Evolutionary conservation across 2,329 filamentous ascomycete genomes (phyloP).

Genomic region (Colletotrichum agaves): DNA sequence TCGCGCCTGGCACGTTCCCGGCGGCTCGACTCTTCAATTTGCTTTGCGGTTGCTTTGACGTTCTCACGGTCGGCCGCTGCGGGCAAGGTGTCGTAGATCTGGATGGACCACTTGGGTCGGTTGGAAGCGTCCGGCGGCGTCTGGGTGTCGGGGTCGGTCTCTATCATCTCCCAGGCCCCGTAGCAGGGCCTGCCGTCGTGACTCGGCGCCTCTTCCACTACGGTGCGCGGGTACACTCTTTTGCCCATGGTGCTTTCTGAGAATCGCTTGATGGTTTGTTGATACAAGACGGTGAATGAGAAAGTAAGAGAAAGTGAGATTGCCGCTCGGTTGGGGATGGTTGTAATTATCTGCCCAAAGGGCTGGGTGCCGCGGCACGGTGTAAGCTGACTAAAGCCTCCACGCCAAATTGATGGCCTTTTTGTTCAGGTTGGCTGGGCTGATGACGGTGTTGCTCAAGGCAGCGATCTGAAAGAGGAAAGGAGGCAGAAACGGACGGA

Average conservation of each 20-base stretch:
- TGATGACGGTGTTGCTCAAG: no score
- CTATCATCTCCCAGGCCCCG: slow-evolving; percentile 1
- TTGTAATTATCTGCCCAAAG: no score
- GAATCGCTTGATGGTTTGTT: no score
- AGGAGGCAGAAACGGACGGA: no score
- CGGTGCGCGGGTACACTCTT: not conserved
- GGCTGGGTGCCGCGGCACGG: no score
- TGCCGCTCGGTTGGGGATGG: no score
- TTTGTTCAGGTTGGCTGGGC: no score
- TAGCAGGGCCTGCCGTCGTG: slow-evolving; percentile 9
- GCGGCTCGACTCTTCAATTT: not conserved
- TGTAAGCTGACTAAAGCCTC: no score
- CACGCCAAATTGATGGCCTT: no score
- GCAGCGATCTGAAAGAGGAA: no score
- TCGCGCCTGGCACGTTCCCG: not conserved
- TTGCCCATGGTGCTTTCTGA: not conserved
- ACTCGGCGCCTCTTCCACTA: slow-evolving; percentile 16
- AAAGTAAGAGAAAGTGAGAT: no score
- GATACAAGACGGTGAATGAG: no score
- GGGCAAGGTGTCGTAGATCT: slow-evolving; percentile 5
- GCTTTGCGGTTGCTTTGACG: not conserved
- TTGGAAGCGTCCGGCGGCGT: slow-evolving; percentile 5
- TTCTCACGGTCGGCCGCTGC: not conserved
- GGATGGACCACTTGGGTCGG: slow-evolving; percentile 6
- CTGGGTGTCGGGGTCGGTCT: not conserved